Percentiles rank a stretch among this genome's conserved stretches.
These are phyloP conservation scores for Pseudevernia furfuracea DNA, from an alignment of 495 filamentous ascomycete species.

Conservation along the genomic window DNA sequence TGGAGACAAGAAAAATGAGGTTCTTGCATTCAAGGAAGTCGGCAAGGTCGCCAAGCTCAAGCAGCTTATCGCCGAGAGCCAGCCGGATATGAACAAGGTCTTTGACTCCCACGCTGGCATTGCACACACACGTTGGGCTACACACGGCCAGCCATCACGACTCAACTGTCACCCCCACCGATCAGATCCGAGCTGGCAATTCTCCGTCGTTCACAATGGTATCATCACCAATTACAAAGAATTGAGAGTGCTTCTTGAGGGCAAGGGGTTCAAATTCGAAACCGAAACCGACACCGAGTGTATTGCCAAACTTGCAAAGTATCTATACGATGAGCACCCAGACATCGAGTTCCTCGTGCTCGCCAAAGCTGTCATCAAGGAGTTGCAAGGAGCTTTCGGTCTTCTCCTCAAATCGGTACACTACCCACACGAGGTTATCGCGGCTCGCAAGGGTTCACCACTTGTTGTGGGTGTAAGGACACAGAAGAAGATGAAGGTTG, in stretches of 20 bases:
- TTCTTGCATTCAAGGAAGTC: constrained; percentile 96
- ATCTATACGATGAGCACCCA: constrained; percentile 92
- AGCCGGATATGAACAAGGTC: constrained; percentile 78
- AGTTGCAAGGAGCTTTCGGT: constrained; percentile 95
- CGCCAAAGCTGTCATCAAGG: constrained; percentile 94
- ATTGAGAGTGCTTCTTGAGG: constrained; percentile 82
- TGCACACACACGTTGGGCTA: constrained; percentile 97
- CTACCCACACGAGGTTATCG: constrained; percentile 96
- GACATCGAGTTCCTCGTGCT: constrained; percentile 92
- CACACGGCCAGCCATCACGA: constrained; percentile 88
- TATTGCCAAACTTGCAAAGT: constrained; percentile 97
- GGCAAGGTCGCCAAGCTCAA: constrained; percentile 97
- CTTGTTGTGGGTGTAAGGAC: constrained; percentile 93
- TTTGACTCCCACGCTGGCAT: constrained; percentile 98
- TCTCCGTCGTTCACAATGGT: constrained; percentile 96
- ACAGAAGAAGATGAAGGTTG: constrained; percentile 98
- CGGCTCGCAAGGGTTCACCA: constrained; percentile 94
- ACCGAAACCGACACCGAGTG: constrained; percentile 98
- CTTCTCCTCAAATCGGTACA: constrained; percentile 95
- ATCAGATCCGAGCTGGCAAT: constrained; percentile 89
- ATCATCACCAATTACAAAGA: constrained; percentile 99
- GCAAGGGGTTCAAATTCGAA: constrained; percentile 96
- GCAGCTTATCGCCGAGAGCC: constrained; percentile 75
- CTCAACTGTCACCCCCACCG: constrained; percentile 96
- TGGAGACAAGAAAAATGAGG: constrained; percentile 97